phyloP scores from a whole-genome alignment of 2,329 filamentous ascomycete species.

The Ophiostoma ulmi region DNA sequence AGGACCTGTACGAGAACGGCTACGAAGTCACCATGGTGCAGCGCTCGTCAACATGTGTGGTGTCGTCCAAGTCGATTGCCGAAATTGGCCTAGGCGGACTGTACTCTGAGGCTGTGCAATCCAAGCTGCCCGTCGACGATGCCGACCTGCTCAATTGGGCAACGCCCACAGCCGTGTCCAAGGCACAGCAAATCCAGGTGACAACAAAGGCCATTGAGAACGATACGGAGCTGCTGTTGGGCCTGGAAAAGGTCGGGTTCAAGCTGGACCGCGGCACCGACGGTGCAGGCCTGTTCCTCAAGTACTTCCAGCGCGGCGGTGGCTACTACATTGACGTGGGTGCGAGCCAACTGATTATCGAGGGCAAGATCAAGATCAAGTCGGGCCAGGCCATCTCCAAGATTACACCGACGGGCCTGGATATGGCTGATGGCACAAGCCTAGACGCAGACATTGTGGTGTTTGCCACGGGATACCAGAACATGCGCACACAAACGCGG shows the following conservation, averaged over 20 bases:
- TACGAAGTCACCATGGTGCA: slow-evolving; percentile 58
- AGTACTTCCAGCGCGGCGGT: slow-evolving; percentile 57
- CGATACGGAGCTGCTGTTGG: slow-evolving; percentile 41
- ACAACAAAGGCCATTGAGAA: slow-evolving; percentile 37
- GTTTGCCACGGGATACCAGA: slow-evolving; percentile 55
- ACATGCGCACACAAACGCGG: slow-evolving; percentile 59
- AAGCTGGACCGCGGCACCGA: slow-evolving; percentile 52
- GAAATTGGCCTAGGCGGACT: slow-evolving; percentile 43
- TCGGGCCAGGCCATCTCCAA: slow-evolving; percentile 46
- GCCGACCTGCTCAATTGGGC: slow-evolving; percentile 51
- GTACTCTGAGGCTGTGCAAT: slow-evolving; percentile 38
- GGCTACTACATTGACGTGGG: slow-evolving; percentile 58
- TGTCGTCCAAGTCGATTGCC: slow-evolving; percentile 43
- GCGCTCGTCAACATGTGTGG: slow-evolving; percentile 52
- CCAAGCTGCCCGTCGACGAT: slow-evolving; percentile 44
- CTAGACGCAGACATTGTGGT: slow-evolving; percentile 54
- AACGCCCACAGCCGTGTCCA: slow-evolving; percentile 47
- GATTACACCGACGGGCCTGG: slow-evolving; percentile 40
- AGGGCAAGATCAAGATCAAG: slow-evolving; percentile 53
- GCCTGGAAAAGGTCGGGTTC: slow-evolving; percentile 53
- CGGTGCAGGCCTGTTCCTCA: slow-evolving; percentile 49
- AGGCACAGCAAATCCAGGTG: slow-evolving; percentile 44
- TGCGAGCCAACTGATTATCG: slow-evolving; percentile 48
- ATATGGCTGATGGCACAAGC: slow-evolving; percentile 45
- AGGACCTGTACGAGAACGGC: slow-evolving; percentile 54